Percentiles rank a stretch among this genome's conserved stretches.
These are phyloP conservation scores for Penicillium glabrum DNA, from an alignment of 2,329 filamentous ascomycete species.

Conservation along the genomic window DNA sequence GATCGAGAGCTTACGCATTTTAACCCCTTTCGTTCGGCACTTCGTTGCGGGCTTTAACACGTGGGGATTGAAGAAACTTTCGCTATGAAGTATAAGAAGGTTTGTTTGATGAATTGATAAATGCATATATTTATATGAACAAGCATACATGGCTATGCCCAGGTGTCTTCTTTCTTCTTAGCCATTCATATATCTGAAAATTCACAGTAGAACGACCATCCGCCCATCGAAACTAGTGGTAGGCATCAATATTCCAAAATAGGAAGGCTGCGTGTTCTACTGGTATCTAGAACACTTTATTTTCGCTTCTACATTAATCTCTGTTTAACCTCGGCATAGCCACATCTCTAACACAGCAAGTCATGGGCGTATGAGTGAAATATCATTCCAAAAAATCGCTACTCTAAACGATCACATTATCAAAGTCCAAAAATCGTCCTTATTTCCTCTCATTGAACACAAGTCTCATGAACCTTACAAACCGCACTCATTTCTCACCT, in stretches of 20 bases:
- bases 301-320: neutral
- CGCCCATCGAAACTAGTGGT: neutral
- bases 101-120: too few relatives aligned
- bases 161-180: too few relatives aligned
- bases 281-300: neutral
- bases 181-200: neutral
- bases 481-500: neutral
- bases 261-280: neutral
- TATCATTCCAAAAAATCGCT: neutral
- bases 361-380: neutral
- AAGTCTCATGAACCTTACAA: neutral
- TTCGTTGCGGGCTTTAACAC: neutral
- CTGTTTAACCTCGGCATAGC: neutral
- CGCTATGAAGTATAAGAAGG: too few relatives aligned
- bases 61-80: neutral
- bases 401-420: neutral
- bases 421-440: neutral
- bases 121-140: too few relatives aligned
- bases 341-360: neutral
- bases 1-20: slow-evolving; percentile 1
- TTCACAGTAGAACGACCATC: neutral
- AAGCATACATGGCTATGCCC: too few relatives aligned
- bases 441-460: neutral
- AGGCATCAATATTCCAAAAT: neutral
- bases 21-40: neutral